These are phyloP conservation scores for Leishmania tarentolae DNA, from an alignment of 208 protist genomes.

Conservation along the genomic window DNA sequence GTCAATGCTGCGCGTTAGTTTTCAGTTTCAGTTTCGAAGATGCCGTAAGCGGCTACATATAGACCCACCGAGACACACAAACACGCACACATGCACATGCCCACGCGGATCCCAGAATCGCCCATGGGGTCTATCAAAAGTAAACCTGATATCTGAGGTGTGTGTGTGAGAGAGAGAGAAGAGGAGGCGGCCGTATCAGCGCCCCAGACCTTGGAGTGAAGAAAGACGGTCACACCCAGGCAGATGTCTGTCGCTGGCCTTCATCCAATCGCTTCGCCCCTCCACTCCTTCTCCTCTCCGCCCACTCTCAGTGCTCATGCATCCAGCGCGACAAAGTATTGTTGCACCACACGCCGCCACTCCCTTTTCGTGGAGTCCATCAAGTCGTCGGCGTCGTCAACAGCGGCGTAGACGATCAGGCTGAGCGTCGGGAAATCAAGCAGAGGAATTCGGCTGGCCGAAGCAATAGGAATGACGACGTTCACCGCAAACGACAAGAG, in stretches of 20 bases:
- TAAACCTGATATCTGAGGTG: neutral
- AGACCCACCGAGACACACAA: neutral
- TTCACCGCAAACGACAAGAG: slow-evolving; percentile 66
- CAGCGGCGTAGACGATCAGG: slow-evolving; percentile 57
- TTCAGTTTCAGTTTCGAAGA: neutral
- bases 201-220: neutral
- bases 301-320: neutral
- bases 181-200: neutral
- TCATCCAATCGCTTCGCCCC: neutral
- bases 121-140: neutral
- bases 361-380: slow-evolving; percentile 24
- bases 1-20: neutral
- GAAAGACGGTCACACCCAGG: neutral
- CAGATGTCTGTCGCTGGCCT: no score
- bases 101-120: neutral
- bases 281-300: neutral
- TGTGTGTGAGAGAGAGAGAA: neutral
- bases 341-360: slow-evolving; percentile 50
- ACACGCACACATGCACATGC: neutral
- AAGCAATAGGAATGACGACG: slow-evolving; percentile 57
- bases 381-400: slow-evolving; percentile 24
- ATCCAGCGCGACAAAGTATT: slow-evolving; percentile 51
- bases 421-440: slow-evolving; percentile 68
- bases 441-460: slow-evolving; percentile 41
- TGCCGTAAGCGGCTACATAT: neutral